phyloP scores from a whole-genome alignment of 2,329 filamentous ascomycete genomes.

The Knufia petricola region DNA sequence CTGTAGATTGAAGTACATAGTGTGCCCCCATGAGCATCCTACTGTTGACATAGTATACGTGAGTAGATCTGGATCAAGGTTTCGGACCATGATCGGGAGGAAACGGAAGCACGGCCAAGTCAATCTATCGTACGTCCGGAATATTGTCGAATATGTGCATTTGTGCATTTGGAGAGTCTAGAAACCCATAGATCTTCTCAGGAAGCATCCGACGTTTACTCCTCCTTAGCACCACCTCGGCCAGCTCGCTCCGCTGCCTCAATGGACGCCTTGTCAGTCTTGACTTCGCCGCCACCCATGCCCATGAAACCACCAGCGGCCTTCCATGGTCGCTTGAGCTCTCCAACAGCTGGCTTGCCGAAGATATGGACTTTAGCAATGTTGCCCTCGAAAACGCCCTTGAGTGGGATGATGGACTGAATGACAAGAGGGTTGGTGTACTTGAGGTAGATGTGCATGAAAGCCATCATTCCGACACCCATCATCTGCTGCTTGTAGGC shows the following conservation, averaged over 20 bases:
- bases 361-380: constrained; percentile 91
- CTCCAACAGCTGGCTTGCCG: constrained; percentile 74
- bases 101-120: background rate
- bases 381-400: constrained; percentile 91
- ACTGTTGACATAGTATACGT: too few relatives aligned
- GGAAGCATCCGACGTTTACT: constrained; percentile 27
- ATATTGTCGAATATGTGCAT: background rate
- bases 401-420: constrained; percentile 96
- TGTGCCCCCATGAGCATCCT: too few relatives aligned
- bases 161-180: background rate
- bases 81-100: background rate
- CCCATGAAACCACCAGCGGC: constrained; percentile 70
- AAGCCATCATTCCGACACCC: constrained; percentile 94
- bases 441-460: constrained; percentile 99
- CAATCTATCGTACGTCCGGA: background rate
- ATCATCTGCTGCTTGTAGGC: constrained; percentile 87
- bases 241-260: constrained; percentile 42
- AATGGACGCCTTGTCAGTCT: constrained; percentile 80
- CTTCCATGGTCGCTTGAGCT: constrained; percentile 96
- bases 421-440: constrained; percentile 99
- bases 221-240: constrained; percentile 42
- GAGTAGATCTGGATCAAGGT: too few relatives aligned
- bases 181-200: background rate
- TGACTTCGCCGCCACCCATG: constrained; percentile 56
- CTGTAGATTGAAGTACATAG: too few relatives aligned